Evolutionary conservation across 2,329 filamentous ascomycete species (phyloP).

Genomic region (Graphium sp.): DNA sequence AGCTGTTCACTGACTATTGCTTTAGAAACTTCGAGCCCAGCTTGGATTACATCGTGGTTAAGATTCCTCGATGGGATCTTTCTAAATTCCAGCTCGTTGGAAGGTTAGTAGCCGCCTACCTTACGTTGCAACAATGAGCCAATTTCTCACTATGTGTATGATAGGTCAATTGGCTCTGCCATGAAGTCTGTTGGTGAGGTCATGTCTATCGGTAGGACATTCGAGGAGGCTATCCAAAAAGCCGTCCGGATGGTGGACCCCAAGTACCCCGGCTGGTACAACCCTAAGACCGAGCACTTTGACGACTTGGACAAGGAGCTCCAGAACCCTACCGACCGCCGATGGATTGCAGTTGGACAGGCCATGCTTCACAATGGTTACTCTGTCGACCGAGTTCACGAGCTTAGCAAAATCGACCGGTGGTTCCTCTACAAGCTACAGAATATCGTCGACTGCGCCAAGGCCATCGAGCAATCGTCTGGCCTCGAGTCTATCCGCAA

Average conservation of each 20-base stretch:
- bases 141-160: too few relatives aligned
- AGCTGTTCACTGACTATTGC: too few relatives aligned
- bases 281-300: conserved; percentile 83
- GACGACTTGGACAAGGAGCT: conserved; percentile 83
- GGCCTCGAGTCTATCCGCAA: conserved; percentile 73
- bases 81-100: conserved; percentile 99
- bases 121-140: too few relatives aligned
- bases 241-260: conserved; percentile 95
- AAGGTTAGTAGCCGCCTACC: too few relatives aligned
- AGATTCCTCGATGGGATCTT: conserved; percentile 97
- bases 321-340: conserved; percentile 82
- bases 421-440: conserved; percentile 98
- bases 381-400: conserved; percentile 78
- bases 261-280: conserved; percentile 81
- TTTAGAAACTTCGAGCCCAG: conserved; percentile 99
- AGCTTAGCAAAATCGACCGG: conserved; percentile 96
- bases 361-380: conserved; percentile 97
- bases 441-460: conserved; percentile 86
- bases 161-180: conserved; percentile 93
- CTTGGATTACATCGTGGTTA: conserved; percentile 94
- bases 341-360: conserved; percentile 94
- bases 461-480: conserved; percentile 70
- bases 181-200: conserved; percentile 99
- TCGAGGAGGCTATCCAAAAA: conserved; percentile 98
- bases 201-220: conserved; percentile 97